Evolutionary conservation across 2,329 filamentous ascomycete species (phyloP).

Genomic region (Ophiostoma triangulosporum): DNA sequence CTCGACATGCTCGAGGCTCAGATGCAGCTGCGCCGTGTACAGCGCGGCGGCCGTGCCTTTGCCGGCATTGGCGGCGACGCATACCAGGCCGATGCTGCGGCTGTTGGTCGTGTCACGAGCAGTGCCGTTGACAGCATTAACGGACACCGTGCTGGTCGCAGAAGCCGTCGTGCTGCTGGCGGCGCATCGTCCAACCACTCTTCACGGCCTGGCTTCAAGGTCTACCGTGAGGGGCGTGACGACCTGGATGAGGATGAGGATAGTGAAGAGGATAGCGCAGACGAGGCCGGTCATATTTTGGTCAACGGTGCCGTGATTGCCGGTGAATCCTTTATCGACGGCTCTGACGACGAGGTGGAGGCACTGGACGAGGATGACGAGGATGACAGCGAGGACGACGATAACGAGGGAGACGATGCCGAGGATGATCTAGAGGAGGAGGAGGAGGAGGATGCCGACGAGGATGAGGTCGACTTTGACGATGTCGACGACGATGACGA

Average conservation of each 20-base stretch:
- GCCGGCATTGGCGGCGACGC: conserved; percentile 17
- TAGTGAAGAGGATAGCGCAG: conserved; percentile 23
- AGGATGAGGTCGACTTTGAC: conserved; percentile 8
- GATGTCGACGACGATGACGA: conserved; percentile 22
- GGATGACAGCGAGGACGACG: conserved; percentile 15
- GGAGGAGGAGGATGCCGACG: conserved; percentile 54
- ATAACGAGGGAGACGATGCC: conserved; percentile 32
- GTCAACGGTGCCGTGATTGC: conserved; percentile 19
- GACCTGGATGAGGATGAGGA: conserved; percentile 31
- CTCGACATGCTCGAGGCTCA: conserved; percentile 89
- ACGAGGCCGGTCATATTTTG: conserved; percentile 20
- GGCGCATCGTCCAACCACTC: background rate
- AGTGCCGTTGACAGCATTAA: conserved; percentile 38
- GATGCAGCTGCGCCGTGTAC: conserved; percentile 62
- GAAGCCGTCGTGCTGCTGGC: background rate
- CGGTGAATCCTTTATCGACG: conserved; percentile 13
- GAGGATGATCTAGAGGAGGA: conserved; percentile 76
- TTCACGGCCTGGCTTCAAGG: background rate
- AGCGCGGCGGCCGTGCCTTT: conserved; percentile 25
- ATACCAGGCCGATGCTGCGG: background rate
- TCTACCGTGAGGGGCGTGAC: conserved; percentile 74
- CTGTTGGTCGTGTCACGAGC: conserved; percentile 13
- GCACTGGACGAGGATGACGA: conserved; percentile 32
- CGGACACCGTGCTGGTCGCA: conserved; percentile 23
- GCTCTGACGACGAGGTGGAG: conserved; percentile 31